Base-by-base conservation (phyloP, 2,329 filamentous ascomycete genomes). In the Ophiostoma populinum region DNA sequence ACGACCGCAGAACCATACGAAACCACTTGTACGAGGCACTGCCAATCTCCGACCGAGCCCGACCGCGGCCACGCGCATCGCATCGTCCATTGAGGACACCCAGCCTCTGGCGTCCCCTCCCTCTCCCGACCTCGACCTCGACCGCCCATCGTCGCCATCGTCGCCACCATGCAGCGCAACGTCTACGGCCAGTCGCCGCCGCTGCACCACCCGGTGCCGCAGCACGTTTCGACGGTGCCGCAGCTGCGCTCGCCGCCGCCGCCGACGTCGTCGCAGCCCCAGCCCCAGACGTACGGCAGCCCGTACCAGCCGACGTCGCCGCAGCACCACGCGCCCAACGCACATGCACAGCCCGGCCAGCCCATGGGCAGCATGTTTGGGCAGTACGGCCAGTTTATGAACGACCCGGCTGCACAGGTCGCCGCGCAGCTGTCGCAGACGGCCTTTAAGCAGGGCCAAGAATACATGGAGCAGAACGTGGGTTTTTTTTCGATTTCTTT, bases 381-480 rank as follows among this genome's bases (percentile, higher is more conserved):
- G 42, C 72, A 75, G 39, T 93, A 93, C 48, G 82, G 82, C 4
- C 80, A 83, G 53, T 93, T 98, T 59, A 92, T 98, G 61, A 92
- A 80, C 53, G 90, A 98, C 52, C 85, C 86, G 16, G 83, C 90
- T 7, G 82, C 90, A 17, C 87, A 95, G 58, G 80, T 98, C 59
- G 87, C 86, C 22, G 80, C 90, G 48, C 86, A 94, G 56, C 79
- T 98, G 50, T 87, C 87, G 30, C 85, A 92, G 64, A 85, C 74
- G 35, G 90, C 87, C 16, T 77, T 95, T 52, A 80, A 77, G 52
- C 85, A 90, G 40, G 87, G 86, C 8, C 83, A 92, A 55, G 81
- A 94, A 53, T 92, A 92, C 48, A 65, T 95, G 55, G 90, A 95
- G 58, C 82, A 92, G 54, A 95, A 94, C 49, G 87, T 94, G n/a